Percentiles rank a stretch among this genome's conserved stretches.
Conservation (phyloP, 1,139 yeast genomes). For the Suhomyces atakaporum region DNA sequence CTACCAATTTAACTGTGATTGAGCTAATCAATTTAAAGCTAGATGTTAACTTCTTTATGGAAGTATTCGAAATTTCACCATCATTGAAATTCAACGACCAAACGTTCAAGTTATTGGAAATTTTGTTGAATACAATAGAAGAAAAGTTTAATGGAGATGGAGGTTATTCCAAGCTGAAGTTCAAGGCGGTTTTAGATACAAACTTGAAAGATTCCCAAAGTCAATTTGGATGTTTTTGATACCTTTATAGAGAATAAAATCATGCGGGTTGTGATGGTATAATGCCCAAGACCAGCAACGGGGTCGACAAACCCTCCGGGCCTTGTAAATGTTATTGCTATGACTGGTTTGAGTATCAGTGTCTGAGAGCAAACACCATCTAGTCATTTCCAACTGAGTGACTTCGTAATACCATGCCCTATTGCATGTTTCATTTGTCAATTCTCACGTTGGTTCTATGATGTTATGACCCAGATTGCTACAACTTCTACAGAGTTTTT, state of each 20-base stretch:
- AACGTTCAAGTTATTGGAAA: conserved; percentile 37
- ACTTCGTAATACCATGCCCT: too few species aligned
- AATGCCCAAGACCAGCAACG: too few species aligned
- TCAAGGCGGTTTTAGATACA: conserved; percentile 32
- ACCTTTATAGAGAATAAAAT: not conserved
- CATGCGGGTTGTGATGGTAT: too few species aligned
- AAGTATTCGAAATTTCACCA: conserved; percentile 42
- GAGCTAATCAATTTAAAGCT: conserved; percentile 33
- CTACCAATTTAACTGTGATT: conserved; percentile 20
- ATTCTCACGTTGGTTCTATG: too few species aligned
- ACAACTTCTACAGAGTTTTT: not conserved
- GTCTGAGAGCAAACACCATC: too few species aligned
- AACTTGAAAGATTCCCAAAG: conserved; percentile 35
- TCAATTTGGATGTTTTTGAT: conserved; percentile 31
- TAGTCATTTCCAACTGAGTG: too few species aligned
- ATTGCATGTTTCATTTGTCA: too few species aligned
- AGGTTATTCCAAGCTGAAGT: conserved; percentile 26
- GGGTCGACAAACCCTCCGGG: too few species aligned
- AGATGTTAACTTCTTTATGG: conserved; percentile 43
- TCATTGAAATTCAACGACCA: conserved; percentile 39
- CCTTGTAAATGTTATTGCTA: too few species aligned
- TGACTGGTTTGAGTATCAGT: too few species aligned
- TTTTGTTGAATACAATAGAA: conserved; percentile 35
- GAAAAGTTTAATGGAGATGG: conserved; percentile 25
- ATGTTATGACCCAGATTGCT: too few species aligned